phyloP scores from a whole-genome alignment of 176 grass and related monocot species.

The Tillandsia leiboldiana region DNA sequence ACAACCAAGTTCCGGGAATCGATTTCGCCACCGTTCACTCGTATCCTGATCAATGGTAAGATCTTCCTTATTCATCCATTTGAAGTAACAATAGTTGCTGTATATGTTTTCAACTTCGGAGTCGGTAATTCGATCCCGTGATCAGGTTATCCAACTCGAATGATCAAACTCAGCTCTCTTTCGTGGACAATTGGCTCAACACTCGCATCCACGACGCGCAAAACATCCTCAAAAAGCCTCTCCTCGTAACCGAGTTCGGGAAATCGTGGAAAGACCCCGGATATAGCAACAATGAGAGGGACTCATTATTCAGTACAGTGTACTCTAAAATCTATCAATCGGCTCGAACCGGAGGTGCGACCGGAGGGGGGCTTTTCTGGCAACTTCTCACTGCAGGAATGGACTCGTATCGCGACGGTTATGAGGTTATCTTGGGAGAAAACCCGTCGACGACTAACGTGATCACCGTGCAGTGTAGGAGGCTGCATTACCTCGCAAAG shows the following conservation, averaged over 20 bases:
- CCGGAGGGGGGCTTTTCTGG: slow-evolving; percentile 78
- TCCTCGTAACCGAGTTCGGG: slow-evolving; percentile 80
- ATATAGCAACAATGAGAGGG: slow-evolving; percentile 43
- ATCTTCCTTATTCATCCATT: neutral
- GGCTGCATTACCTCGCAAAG: slow-evolving; percentile 40
- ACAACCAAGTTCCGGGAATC: slow-evolving; percentile 58
- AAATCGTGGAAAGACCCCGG: slow-evolving; percentile 63
- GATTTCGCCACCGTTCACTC: slow-evolving; percentile 95
- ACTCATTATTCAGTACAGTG: slow-evolving; percentile 48
- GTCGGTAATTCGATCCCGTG: neutral
- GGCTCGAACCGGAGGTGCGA: slow-evolving; percentile 36
- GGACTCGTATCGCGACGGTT: slow-evolving; percentile 79
- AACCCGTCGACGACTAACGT: slow-evolving; percentile 49
- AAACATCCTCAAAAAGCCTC: slow-evolving; percentile 48
- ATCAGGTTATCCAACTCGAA: slow-evolving; percentile 38
- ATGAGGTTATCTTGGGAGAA: slow-evolving; percentile 59
- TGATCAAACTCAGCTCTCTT: slow-evolving; percentile 44
- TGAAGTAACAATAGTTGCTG: neutral
- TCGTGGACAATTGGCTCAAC: slow-evolving; percentile 65
- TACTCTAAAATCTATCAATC: slow-evolving; percentile 67
- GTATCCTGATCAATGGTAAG: slow-evolving; percentile 92
- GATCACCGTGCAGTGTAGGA: slow-evolving; percentile 45
- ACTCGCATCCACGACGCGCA: slow-evolving; percentile 58
- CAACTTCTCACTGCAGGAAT: slow-evolving; percentile 71
- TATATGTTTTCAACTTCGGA: neutral